phyloP scores from a whole-genome alignment of 371 early-diverging fungal species.

The Mortierella sp. region DNA sequence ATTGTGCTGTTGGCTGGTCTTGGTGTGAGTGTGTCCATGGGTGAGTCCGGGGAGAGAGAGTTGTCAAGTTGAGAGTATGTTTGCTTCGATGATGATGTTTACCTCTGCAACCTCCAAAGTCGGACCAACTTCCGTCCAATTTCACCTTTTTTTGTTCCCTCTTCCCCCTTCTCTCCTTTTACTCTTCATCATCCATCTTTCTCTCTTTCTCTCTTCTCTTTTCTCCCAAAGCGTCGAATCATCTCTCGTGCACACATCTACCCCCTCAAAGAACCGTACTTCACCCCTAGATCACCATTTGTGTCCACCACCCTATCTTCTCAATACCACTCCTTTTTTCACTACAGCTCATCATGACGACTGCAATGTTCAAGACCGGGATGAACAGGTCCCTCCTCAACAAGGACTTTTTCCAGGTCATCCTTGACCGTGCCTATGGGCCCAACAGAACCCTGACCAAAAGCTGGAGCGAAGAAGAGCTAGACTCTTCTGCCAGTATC shows the following conservation, averaged over 20 bases:
- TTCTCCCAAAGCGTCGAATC: neutral
- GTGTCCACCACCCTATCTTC: neutral
- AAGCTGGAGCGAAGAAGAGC: constrained; percentile 38
- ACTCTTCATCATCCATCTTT: neutral
- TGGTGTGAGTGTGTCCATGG: neutral
- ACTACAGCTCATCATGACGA: constrained; percentile 33
- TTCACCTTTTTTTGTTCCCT: neutral
- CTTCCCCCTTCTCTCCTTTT: neutral
- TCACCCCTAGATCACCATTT: neutral
- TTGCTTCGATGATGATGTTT: neutral
- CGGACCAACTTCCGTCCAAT: neutral
- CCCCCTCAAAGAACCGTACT: neutral
- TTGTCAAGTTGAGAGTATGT: neutral
- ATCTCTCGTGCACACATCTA: neutral
- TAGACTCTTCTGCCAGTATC: constrained; percentile 55
- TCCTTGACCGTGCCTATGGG: constrained; percentile 51
- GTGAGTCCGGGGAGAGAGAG: neutral
- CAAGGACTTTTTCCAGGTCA: constrained; percentile 48
- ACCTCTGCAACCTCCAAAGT: neutral
- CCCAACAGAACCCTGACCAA: constrained; percentile 24
- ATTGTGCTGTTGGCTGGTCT: neutral
- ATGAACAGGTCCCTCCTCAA: constrained; percentile 55
- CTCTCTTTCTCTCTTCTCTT: neutral
- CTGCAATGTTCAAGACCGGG: constrained; percentile 58
- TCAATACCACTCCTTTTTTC: neutral